Evolutionary conservation across 2,329 filamentous ascomycete genomes (phyloP).

Genomic region (Colletotrichum sp.): DNA sequence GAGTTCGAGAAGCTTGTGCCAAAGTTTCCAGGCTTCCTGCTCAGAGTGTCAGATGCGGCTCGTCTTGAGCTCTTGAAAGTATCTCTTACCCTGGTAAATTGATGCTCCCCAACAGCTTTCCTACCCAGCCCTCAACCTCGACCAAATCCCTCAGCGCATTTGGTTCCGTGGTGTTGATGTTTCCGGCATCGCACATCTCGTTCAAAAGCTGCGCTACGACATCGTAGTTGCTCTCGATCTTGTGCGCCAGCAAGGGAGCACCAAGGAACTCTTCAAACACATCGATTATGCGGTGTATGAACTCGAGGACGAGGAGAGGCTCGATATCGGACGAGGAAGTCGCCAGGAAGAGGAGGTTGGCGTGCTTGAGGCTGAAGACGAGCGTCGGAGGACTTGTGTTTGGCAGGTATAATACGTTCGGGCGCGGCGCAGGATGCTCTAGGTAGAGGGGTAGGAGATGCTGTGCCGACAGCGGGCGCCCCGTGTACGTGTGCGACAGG

Average conservation of each 20-base stretch:
- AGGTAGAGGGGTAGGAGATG: conserved; percentile 87
- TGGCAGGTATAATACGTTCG: conserved; percentile 84
- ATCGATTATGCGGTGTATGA: conserved; percentile 91
- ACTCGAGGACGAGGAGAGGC: conserved; percentile 89
- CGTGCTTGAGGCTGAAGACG: conserved; percentile 86
- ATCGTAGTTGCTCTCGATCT: conserved; percentile 91
- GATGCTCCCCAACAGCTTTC: conserved; percentile 86
- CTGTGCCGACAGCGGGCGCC: conserved; percentile 76
- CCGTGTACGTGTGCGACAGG: conserved; percentile 87
- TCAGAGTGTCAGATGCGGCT: neutral
- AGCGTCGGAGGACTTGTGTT: conserved; percentile 85
- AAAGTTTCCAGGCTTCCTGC: conserved; percentile 44
- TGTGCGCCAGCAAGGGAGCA: conserved; percentile 81
- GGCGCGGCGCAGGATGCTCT: conserved; percentile 78
- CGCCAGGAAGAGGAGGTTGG: conserved; percentile 84
- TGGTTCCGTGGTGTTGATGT: conserved; percentile 88
- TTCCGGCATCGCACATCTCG: conserved; percentile 95
- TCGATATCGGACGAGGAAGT: conserved; percentile 88
- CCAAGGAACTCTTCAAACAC: conserved; percentile 94
- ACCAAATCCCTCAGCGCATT: conserved; percentile 92
- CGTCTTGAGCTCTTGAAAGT: neutral
- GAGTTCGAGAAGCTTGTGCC: conserved; percentile 42
- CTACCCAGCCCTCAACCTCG: conserved; percentile 89
- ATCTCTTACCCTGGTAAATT: conserved; percentile 73
- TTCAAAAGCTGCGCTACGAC: conserved; percentile 90